Conservation (phyloP, 768 basidiomycete genomes). For the Phylloporus sp. region DNA sequence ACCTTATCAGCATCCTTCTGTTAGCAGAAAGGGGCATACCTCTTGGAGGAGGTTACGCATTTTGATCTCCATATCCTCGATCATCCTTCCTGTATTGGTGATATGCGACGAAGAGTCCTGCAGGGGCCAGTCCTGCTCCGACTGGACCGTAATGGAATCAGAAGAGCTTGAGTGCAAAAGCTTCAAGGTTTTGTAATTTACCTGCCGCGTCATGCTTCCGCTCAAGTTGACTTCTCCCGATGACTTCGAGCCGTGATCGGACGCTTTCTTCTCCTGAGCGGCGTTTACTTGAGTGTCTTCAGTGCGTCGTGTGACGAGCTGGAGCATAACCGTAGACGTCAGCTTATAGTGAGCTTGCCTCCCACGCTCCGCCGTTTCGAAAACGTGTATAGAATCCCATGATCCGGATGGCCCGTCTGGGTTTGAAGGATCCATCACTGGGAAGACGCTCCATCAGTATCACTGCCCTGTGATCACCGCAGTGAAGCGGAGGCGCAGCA, state of each 20-base stretch:
- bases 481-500: slow-evolving; percentile 2
- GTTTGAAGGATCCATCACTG: slow-evolving; percentile 57
- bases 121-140: slow-evolving; percentile 81
- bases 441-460: slow-evolving; percentile 3
- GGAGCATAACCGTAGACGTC: slow-evolving; percentile 95
- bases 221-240: slow-evolving; percentile 80
- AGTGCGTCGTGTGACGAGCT: slow-evolving; percentile 58
- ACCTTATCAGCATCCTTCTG: slow-evolving; percentile 8
- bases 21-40: slow-evolving; percentile 34
- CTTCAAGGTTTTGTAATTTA: slow-evolving; percentile 33
- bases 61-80: slow-evolving; percentile 99
- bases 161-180: slow-evolving; percentile 8
- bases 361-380: slow-evolving; percentile 89
- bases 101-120: slow-evolving; percentile 82
- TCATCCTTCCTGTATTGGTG: slow-evolving; percentile 88
- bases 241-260: slow-evolving; percentile 47
- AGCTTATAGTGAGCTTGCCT: slow-evolving; percentile 94
- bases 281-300: slow-evolving; percentile 20
- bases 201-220: slow-evolving; percentile 97
- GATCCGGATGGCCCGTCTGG: slow-evolving; percentile 69
- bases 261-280: slow-evolving; percentile 32
- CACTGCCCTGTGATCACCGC: background rate
- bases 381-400: slow-evolving; percentile 99
- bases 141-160: slow-evolving; percentile 38
- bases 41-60: slow-evolving; percentile 94